Evolutionary conservation across 208 protist genomes (phyloP).

Genomic region (Polymyxa betae): DNA sequence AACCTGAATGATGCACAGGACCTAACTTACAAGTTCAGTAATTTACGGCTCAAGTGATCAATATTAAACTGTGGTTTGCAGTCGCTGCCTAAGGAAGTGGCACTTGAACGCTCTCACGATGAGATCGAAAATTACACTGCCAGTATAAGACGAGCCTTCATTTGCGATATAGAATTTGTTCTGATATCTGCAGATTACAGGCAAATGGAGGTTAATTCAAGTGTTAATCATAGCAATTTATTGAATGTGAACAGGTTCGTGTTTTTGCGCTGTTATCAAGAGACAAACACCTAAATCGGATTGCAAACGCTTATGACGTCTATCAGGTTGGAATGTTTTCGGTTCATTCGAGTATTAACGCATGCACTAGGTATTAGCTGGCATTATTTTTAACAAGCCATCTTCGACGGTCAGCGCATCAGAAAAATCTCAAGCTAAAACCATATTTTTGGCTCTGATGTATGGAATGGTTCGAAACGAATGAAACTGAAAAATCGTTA

Average conservation of each 20-base stretch:
- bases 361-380: not conserved
- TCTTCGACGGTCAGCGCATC: not conserved
- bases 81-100: not conserved
- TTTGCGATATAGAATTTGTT: not conserved
- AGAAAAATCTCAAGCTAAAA: conserved; percentile 36
- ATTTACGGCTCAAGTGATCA: no score
- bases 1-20: not conserved
- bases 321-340: conserved; percentile 8
- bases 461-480: conserved; percentile 6
- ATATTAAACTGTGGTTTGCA: conserved; percentile 21
- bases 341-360: not conserved
- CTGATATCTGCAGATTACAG: conserved; percentile 44
- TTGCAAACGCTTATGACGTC: conserved; percentile 1
- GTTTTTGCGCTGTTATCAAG: not conserved
- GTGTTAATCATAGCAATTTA: not conserved
- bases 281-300: not conserved
- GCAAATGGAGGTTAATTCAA: conserved; percentile 28
- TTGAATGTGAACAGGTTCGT: conserved; percentile 23
- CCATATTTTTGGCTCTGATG: not conserved
- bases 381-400: not conserved
- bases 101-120: not conserved
- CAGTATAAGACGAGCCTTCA: not conserved
- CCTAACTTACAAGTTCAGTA: conserved; percentile 35
- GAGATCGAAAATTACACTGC: not conserved
- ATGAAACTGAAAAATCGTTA: not conserved